Evolutionary conservation across 805 yeast genomes (phyloP).

Genomic region (Maudiozyma saulgeensis): DNA sequence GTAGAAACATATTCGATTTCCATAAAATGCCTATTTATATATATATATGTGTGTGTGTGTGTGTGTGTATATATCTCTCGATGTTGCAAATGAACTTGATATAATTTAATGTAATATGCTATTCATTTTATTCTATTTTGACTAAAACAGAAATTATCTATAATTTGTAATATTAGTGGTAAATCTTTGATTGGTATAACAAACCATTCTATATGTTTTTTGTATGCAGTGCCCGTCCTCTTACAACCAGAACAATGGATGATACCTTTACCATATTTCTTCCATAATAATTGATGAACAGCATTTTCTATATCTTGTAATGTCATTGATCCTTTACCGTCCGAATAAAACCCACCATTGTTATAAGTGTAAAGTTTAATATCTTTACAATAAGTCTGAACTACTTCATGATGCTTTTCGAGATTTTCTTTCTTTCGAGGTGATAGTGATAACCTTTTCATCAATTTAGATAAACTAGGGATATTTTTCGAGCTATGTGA

Average conservation of each 20-base stretch:
- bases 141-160: slow-evolving; percentile 14
- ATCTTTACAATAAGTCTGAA: not conserved
- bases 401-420: not conserved
- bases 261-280: slow-evolving; percentile 22
- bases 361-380: slow-evolving; percentile 9
- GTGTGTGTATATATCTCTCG: no score
- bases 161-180: slow-evolving; percentile 10
- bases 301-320: slow-evolving; percentile 15
- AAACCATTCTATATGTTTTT: slow-evolving; percentile 24
- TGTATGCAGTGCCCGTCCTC: slow-evolving; percentile 8
- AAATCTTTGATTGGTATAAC: slow-evolving; percentile 19
- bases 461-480: slow-evolving; percentile 4
- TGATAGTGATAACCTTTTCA: slow-evolving; percentile 9
- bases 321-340: slow-evolving; percentile 9
- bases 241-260: slow-evolving; percentile 24
- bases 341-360: slow-evolving; percentile 19
- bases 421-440: not conserved
- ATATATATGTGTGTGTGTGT: no score
- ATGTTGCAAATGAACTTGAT: not conserved
- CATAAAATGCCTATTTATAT: no score
- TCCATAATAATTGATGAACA: slow-evolving; percentile 23
- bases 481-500: not conserved
- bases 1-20: not conserved
- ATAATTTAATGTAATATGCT: not conserved
- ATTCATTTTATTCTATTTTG: not conserved